Percentiles rank a stretch among this genome's conserved stretches.
phyloP scores from a whole-genome alignment of 2,329 filamentous ascomycete species.

The Fusarium sp. region DNA sequence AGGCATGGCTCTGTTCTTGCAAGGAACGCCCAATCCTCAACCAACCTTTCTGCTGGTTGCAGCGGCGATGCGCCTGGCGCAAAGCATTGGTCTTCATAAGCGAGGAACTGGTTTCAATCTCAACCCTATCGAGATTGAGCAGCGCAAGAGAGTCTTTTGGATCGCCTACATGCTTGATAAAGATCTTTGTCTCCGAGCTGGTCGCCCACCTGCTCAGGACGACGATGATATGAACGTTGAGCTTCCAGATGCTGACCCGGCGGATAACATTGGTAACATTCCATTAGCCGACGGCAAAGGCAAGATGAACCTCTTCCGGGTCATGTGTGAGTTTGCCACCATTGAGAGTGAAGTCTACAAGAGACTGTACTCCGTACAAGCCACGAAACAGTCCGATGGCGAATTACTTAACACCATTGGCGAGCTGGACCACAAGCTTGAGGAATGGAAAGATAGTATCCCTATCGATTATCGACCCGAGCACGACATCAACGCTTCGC shows the following conservation, averaged over 20 bases:
- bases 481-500: conserved; percentile 92
- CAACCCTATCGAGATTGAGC: conserved; percentile 93
- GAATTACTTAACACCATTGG: conserved; percentile 96
- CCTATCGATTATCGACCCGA: conserved; percentile 97
- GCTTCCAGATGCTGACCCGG: conserved; percentile 88
- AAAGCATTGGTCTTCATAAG: conserved; percentile 96
- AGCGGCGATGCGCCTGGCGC: conserved; percentile 88
- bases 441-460: conserved; percentile 96
- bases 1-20: conserved; percentile 93
- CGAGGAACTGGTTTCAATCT: conserved; percentile 92
- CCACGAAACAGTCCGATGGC: conserved; percentile 90
- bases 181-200: conserved; percentile 70
- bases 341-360: conserved; percentile 97
- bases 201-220: conserved; percentile 71
- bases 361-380: conserved; percentile 90
- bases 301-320: conserved; percentile 94
- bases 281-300: conserved; percentile 88
- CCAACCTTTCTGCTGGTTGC: conserved; percentile 92
- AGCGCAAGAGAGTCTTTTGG: conserved; percentile 77
- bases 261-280: conserved; percentile 94
- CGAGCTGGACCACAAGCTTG: conserved; percentile 88
- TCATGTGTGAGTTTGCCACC: conserved; percentile 90
- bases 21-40: conserved; percentile 96
- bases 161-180: conserved; percentile 75
- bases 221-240: conserved; percentile 92